Conservation (phyloP, 2,329 filamentous ascomycete species). For the Ploettnerulaceae sp. region DNA sequence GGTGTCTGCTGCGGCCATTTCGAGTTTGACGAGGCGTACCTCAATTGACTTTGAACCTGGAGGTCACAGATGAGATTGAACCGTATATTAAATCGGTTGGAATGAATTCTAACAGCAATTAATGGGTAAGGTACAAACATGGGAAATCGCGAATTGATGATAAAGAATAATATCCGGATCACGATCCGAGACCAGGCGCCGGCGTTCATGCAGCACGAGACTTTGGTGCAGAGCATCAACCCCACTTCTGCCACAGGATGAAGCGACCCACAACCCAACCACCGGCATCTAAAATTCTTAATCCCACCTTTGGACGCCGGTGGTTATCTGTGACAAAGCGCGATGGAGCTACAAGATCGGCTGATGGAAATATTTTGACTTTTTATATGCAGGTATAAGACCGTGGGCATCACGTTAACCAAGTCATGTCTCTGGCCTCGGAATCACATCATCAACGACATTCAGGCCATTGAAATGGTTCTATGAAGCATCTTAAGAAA, state of each 20-base stretch:
- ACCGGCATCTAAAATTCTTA: neutral
- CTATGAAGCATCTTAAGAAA: neutral
- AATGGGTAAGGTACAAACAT: too few relatives aligned
- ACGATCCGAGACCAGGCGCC: neutral
- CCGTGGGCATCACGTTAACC: neutral
- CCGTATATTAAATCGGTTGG: too few relatives aligned
- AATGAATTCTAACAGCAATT: too few relatives aligned
- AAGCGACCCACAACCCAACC: neutral
- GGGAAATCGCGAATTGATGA: too few relatives aligned
- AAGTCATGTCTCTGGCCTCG: neutral
- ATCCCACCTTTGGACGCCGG: neutral
- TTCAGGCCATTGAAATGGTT: neutral
- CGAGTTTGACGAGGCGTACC: too few relatives aligned
- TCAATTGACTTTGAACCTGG: too few relatives aligned
- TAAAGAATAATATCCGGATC: too few relatives aligned
- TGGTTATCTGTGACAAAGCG: neutral
- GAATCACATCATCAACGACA: neutral
- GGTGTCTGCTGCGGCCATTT: neutral
- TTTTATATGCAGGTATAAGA: neutral
- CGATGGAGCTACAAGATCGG: too few relatives aligned
- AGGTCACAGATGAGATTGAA: too few relatives aligned
- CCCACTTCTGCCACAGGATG: conserved; percentile 1
- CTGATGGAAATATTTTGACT: neutral
- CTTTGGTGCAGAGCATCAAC: neutral
- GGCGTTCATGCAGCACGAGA: neutral